Evolutionary conservation across 768 basidiomycete species (phyloP).

Genomic region (Trametes meyenii): DNA sequence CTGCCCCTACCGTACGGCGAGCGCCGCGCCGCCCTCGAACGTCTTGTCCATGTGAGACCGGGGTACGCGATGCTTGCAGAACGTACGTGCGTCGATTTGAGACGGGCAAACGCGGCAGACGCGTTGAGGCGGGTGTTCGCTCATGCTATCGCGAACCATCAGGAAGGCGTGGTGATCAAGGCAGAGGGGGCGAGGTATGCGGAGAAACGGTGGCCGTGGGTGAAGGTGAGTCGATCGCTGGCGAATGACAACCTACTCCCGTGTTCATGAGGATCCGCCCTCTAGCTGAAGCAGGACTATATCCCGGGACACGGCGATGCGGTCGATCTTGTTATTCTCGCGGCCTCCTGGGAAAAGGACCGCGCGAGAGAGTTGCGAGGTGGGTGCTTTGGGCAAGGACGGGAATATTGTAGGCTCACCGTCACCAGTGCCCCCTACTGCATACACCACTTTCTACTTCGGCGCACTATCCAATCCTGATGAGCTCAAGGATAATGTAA

Average conservation of each 20-base stretch:
- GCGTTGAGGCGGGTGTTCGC: slow-evolving; percentile 53
- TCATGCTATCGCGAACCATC: slow-evolving; percentile 48
- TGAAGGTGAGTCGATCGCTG: slow-evolving; percentile 54
- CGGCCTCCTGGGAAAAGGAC: slow-evolving; percentile 77
- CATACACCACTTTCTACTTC: slow-evolving; percentile 80
- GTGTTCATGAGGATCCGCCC: neutral
- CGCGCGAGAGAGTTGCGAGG: slow-evolving; percentile 78
- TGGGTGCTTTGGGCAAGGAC: slow-evolving; percentile 31
- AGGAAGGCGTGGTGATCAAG: slow-evolving; percentile 82
- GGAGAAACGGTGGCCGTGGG: slow-evolving; percentile 69
- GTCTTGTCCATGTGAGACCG: slow-evolving; percentile 50
- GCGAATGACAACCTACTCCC: neutral
- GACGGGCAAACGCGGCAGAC: slow-evolving; percentile 16
- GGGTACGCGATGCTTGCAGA: slow-evolving; percentile 70
- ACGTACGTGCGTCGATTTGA: slow-evolving; percentile 45
- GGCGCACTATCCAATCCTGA: slow-evolving; percentile 62
- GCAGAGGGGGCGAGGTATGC: slow-evolving; percentile 70
- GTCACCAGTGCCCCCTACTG: slow-evolving; percentile 62
- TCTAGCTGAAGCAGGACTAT: slow-evolving; percentile 79
- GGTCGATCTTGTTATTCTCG: slow-evolving; percentile 77
- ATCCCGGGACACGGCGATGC: slow-evolving; percentile 84
- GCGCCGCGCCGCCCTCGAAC: slow-evolving; percentile 66
- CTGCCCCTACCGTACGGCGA: slow-evolving; percentile 56
- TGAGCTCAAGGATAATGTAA: slow-evolving; percentile 43
- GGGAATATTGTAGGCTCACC: too few species aligned